Base-by-base conservation (phyloP, 345 rosid genomes). In the Boechera stricta region DNA sequence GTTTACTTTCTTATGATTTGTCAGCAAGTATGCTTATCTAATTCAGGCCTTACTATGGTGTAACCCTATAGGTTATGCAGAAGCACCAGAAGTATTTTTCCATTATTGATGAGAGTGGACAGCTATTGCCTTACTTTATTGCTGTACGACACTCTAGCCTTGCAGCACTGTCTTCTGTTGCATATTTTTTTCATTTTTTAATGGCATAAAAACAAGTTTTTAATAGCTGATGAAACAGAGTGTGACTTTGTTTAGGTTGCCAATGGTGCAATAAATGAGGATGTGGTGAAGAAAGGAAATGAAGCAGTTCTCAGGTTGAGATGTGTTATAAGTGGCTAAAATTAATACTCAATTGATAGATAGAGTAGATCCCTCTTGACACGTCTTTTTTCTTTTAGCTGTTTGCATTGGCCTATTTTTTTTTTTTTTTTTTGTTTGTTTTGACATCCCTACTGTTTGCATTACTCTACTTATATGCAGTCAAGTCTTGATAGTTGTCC, bases 291-390 rank as follows among this genome's bases (percentile, higher is more conserved):
- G 82, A 86, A 91, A 85, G 98, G 98, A 81, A 94, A 92, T 83
- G 98, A 94, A 85, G 98, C 98, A 75, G 98, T 94, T 49, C 95
- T 94, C 84, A 94, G 98, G 98, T 94, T 79, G 41, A 56, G 60
- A 67, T 69, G 56, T 71, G 42, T 70, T 51, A 49, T 67, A 61
- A 12, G 58, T 71, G 32, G 56, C 74, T 73, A 54, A 64, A 52
- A 65, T 72, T 32, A 11, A 16, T 57, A 64, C 16, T 75, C 64
- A 18, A 18, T 56, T 57, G 41, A 47, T 63, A 39, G 52, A 73
- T 67, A 35, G 28, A 47, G 15, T 78, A 53, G 38, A 53, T 66
- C 61, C 28, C 51, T 36, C 38, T 15, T 64, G 68, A 29, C 60
- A 13, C 31, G 33, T 69, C 21, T 24, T 66, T 59, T 13, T 54